Base-by-base conservation (phyloP, 2,329 filamentous ascomycete genomes). In the Salinomyces thailandicus region DNA sequence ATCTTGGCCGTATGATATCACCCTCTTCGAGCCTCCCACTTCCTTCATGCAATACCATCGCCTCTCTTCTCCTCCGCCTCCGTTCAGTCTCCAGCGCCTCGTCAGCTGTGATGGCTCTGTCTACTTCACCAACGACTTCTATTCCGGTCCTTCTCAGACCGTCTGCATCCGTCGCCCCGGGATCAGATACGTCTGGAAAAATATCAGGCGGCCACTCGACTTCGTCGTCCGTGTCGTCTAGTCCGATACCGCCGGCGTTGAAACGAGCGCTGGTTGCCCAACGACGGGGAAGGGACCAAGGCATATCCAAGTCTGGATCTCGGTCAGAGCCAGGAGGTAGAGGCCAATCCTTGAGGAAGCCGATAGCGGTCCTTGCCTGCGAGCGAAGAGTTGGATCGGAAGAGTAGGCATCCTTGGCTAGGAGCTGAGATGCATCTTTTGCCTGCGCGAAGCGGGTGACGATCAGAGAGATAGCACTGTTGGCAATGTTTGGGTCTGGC, bases 11-110 rank as follows among this genome's bases (percentile, higher is more conserved):
- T 8, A 46, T 44, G 22, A 94, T 93, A 54, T 93, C 83, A 30
- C 76, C 75, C 44, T 77, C 73, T 3, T 73, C 77, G 30, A 93
- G 59, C 1, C 83, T 81, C 19, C 79, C 71, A 15, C 75, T 84
- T n/a, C 84, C 83, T 52, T 93, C 85, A 51, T 86, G 89, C 38
- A 94, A 66, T 14, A 95, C 86, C 74, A 95, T 87, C 4, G 85
- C 86, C 63, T 94, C 85, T 47, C 86, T 72, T 53, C 89, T 73
- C 33, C 84, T 72, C 46, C 86, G 31, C 26, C 51, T 72, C 41
- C 85, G 69, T 42, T 87, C 67, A 36, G 80, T 73, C 51, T 83
- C 78, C 57, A 89, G 83, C 53, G 18, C 37, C 28, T 34, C 31
- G 4, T 34, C 13, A 6, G n/a, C 6, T 9, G 16, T n/a, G 5